Base-by-base conservation (phyloP, 2,329 filamentous ascomycete genomes). In the Uncinocarpus reesii region DNA sequence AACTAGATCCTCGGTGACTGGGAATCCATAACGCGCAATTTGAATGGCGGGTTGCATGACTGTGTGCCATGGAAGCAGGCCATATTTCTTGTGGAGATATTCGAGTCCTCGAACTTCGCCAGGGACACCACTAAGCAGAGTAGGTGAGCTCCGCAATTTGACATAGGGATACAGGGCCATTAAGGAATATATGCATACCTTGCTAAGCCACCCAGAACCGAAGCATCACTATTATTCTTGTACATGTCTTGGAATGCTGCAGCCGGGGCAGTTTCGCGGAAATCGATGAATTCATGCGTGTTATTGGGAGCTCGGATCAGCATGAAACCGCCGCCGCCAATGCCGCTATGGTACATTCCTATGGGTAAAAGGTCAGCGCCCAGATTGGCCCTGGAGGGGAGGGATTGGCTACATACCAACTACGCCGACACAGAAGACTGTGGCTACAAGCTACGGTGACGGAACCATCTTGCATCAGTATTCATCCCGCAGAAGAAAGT, bases 321-420 rank as follows among this genome's bases (percentile, higher is more conserved):
- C 75, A 88, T 84, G 67, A 96, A 96, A 1, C 90, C 90, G 34
- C 90, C 90, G 5, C 90, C 90, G 16, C 86, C 89, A 51, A 95
- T 83, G 13, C 90, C 89, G 34, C 68, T 73, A 62, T 89, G 84
- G 57, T 86, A 85, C 79, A 85, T 85, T 48, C 76, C 71, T 74
- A 28, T 37, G n/a, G 24, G 24, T 8, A 8, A 28, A 16, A 50
- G 13, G 35, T 34, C 26, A 38, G 43, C 26, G 37, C 23, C 6
- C 16, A 20, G 6, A 4, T 20, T 28, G 2, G 7, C 8, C 13
- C 21, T 38, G 21, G 29, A 47, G 1, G 20, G 20, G 16, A 26
- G 18, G 8, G 4, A 20, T 43, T 23, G 8, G 18, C 31, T 10
- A 60, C 63, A 58, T 59, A 70, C 73, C 82, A 37, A 84, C 75